A percentile compares a stretch with the other conserved stretches of the same genome.
phyloP scores from a whole-genome alignment of 2,329 filamentous ascomycete species.

The Penicillium sp. region DNA sequence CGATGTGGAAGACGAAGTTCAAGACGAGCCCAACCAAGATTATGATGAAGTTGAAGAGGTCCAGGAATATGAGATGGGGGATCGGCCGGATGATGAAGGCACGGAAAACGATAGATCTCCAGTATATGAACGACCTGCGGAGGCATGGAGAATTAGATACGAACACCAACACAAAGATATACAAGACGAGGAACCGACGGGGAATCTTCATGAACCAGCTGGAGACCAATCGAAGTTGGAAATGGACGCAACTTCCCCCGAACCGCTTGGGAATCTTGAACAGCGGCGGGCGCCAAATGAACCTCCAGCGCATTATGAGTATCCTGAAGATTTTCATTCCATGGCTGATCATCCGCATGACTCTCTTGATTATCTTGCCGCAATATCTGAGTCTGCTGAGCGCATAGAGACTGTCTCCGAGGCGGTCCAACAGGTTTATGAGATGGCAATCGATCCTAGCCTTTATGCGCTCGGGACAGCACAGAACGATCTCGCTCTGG shows the following conservation, averaged over 20 bases:
- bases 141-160: not conserved
- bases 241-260: not conserved
- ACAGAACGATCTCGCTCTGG: not conserved
- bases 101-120: not conserved
- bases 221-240: not conserved
- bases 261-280: not conserved
- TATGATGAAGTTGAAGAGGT: constrained; percentile 4
- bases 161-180: not conserved
- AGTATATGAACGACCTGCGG: not conserved
- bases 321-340: constrained; percentile 10
- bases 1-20: constrained; percentile 1
- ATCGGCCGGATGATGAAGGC: not conserved
- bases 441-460: constrained; percentile 21
- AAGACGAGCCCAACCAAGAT: not conserved
- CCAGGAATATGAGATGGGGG: not conserved
- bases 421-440: not conserved
- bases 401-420: constrained; percentile 14
- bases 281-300: not conserved
- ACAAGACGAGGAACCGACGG: not conserved
- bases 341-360: constrained; percentile 12
- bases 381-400: constrained; percentile 18
- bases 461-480: constrained; percentile 4
- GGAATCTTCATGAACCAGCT: not conserved
- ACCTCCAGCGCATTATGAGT: not conserved
- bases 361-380: constrained; percentile 23